These are phyloP conservation scores for Pseudogymnoascus verrucosus DNA, from an alignment of 2,329 filamentous ascomycete species.

Conservation along the genomic window DNA sequence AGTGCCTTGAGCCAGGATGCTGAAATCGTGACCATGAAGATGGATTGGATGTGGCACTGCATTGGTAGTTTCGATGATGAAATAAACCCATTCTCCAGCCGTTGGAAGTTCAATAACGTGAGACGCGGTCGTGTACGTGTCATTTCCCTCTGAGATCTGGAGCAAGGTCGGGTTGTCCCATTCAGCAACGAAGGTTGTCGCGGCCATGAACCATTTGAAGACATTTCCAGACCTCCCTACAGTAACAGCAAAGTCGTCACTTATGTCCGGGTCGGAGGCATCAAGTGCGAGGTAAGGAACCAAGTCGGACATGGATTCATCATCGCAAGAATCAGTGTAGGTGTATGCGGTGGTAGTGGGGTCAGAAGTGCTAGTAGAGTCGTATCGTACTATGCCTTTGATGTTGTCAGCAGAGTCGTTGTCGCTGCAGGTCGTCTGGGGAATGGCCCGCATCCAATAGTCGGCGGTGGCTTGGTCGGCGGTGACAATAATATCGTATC, in stretches of 20 bases:
- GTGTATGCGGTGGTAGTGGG: constrained; percentile 22
- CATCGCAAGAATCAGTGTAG: constrained; percentile 23
- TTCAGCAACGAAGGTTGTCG: constrained; percentile 37
- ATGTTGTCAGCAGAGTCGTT: constrained; percentile 42
- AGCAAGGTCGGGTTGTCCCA: constrained; percentile 40
- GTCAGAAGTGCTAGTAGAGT: constrained; percentile 39
- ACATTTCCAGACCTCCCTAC: constrained; percentile 24
- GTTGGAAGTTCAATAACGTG: constrained; percentile 23
- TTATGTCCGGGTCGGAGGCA: constrained; percentile 11
- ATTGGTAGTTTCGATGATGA: constrained; percentile 22
- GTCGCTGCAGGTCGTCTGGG: constrained; percentile 44
- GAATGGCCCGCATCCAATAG: constrained; percentile 53
- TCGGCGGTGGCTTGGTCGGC: constrained; percentile 39
- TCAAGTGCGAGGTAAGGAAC: constrained; percentile 22
- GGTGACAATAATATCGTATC: constrained; percentile 38
- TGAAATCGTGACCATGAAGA: constrained; percentile 45
- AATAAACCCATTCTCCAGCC: constrained; percentile 24
- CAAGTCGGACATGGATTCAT: constrained; percentile 23
- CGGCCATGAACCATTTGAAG: constrained; percentile 42
- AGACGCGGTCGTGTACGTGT: constrained; percentile 16
- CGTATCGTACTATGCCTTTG: constrained; percentile 41
- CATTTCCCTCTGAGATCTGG: constrained; percentile 24
- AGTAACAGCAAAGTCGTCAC: constrained; percentile 25
- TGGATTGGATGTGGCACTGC: constrained; percentile 31
- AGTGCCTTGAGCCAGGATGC: constrained; percentile 37